Conservation (phyloP, 2,329 filamentous ascomycete species). For the Curvularia verruculosa region DNA sequence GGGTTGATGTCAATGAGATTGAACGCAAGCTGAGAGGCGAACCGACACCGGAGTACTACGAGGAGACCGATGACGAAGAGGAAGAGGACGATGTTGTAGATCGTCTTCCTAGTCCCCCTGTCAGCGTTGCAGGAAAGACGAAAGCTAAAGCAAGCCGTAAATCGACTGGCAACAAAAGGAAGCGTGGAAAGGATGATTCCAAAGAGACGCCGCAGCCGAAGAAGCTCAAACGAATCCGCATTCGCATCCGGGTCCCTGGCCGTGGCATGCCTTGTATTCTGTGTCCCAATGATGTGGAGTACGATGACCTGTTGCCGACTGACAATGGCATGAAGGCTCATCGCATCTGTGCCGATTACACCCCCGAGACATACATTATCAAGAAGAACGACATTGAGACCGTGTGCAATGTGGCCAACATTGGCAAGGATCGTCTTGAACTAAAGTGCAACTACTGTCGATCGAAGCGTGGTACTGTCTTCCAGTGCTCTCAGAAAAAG, state of each 20-base stretch:
- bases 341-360: constrained; percentile 85
- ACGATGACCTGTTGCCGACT: constrained; percentile 81
- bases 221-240: constrained; percentile 74
- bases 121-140: constrained; percentile 72
- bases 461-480: constrained; percentile 92
- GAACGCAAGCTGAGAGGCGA: constrained; percentile 93
- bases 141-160: constrained; percentile 74
- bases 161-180: constrained; percentile 66
- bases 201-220: constrained; percentile 61
- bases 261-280: constrained; percentile 86
- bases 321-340: constrained; percentile 89
- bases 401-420: constrained; percentile 77
- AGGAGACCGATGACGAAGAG: constrained; percentile 75
- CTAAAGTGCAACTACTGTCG: constrained; percentile 95
- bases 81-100: constrained; percentile 63
- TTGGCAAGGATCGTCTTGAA: constrained; percentile 85
- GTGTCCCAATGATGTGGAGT: constrained; percentile 87
- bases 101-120: constrained; percentile 77
- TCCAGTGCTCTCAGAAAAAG: constrained; percentile 95
- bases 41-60: constrained; percentile 77
- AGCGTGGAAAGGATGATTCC: constrained; percentile 53
- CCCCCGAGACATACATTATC: constrained; percentile 88
- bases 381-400: constrained; percentile 68
- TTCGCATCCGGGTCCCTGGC: constrained; percentile 72
- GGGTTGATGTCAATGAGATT: constrained; percentile 96